A percentile compares a stretch with the other conserved stretches of the same genome.
These are phyloP conservation scores for Camelina laxa DNA, from an alignment of 345 rosid genomes.

Conservation along the genomic window DNA sequence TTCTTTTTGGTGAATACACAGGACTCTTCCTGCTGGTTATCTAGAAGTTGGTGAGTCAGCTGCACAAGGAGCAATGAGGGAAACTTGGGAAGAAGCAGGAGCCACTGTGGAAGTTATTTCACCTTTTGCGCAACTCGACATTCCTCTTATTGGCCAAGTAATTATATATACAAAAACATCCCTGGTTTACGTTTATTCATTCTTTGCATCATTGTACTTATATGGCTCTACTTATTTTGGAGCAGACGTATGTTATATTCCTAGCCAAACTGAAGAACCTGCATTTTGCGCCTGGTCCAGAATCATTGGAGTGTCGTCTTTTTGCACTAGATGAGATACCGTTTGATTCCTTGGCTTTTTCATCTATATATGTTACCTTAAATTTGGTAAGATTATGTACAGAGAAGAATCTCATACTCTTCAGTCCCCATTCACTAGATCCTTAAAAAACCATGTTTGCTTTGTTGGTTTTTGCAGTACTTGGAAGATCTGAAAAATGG, in stretches of 20 bases:
- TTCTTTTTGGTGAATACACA: slow-evolving; percentile 31
- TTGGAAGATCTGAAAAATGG: slow-evolving; percentile 76
- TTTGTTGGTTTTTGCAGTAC: slow-evolving; percentile 55
- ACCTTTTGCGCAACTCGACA: slow-evolving; percentile 92
- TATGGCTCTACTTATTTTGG: slow-evolving; percentile 43
- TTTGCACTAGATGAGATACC: slow-evolving; percentile 84
- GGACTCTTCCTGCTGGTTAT: slow-evolving; percentile 99
- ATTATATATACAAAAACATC: slow-evolving; percentile 14
- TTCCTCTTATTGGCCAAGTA: slow-evolving; percentile 96
- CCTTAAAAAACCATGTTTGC: neutral
- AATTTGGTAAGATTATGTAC: slow-evolving; percentile 63
- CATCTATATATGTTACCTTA: slow-evolving; percentile 83
- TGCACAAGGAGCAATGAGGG: slow-evolving; percentile 91
- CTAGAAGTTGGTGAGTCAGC: slow-evolving; percentile 97
- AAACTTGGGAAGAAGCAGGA: slow-evolving; percentile 96
- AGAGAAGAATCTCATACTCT: neutral
- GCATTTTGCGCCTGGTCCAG: slow-evolving; percentile 87
- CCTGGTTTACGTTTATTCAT: slow-evolving; percentile 8
- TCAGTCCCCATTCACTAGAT: neutral
- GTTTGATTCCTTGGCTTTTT: slow-evolving; percentile 88
- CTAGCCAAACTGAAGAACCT: slow-evolving; percentile 84
- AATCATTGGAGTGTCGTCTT: slow-evolving; percentile 86
- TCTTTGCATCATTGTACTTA: neutral
- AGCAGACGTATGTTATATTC: slow-evolving; percentile 93
- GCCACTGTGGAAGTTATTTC: slow-evolving; percentile 89